Conservation (phyloP, 352 stramenopile species). For the Elongisporangium anandrum region DNA sequence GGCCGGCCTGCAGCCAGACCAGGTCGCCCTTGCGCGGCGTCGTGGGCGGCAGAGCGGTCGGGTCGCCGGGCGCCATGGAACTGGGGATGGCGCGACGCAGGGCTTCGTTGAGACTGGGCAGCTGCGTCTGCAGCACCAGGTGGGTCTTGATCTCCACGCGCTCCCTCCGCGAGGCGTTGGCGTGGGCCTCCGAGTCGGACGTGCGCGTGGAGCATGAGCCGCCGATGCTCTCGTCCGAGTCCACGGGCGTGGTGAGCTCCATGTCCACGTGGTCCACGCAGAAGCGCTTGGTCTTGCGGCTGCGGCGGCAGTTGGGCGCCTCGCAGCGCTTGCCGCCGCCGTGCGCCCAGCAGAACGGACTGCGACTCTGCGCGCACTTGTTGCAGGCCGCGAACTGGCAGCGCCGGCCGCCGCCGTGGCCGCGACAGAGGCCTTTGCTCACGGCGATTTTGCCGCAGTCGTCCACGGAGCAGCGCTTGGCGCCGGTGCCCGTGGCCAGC, state of each 20-base stretch:
- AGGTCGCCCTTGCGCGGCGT: background rate
- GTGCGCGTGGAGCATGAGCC: slow-evolving; percentile 20
- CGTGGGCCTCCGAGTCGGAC: slow-evolving; percentile 17
- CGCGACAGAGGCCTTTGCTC: slow-evolving; percentile 63
- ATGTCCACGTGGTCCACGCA: slow-evolving; percentile 76
- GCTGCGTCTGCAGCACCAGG: slow-evolving; percentile 12
- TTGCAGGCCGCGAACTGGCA: slow-evolving; percentile 61
- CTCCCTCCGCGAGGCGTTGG: slow-evolving; percentile 16
- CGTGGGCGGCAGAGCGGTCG: background rate
- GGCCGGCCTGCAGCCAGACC: background rate
- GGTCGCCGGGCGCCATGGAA: background rate
- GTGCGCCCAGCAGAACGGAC: slow-evolving; percentile 70
- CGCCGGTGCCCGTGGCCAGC: slow-evolving; percentile 43
- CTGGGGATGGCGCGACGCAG: slow-evolving; percentile 26
- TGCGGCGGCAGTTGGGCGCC: slow-evolving; percentile 54
- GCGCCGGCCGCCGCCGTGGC: slow-evolving; percentile 62
- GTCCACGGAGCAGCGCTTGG: slow-evolving; percentile 63
- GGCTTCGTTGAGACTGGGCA: slow-evolving; percentile 39
- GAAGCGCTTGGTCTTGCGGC: slow-evolving; percentile 71
- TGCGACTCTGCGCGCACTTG: slow-evolving; percentile 74
- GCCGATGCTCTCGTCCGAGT: slow-evolving; percentile 53
- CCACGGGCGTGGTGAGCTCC: slow-evolving; percentile 34
- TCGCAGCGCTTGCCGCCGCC: slow-evolving; percentile 74
- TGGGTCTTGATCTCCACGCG: slow-evolving; percentile 7
- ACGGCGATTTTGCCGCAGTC: slow-evolving; percentile 73